phyloP scores from a whole-genome alignment of 78 protist species.

The Chrysochromulina parva region DNA sequence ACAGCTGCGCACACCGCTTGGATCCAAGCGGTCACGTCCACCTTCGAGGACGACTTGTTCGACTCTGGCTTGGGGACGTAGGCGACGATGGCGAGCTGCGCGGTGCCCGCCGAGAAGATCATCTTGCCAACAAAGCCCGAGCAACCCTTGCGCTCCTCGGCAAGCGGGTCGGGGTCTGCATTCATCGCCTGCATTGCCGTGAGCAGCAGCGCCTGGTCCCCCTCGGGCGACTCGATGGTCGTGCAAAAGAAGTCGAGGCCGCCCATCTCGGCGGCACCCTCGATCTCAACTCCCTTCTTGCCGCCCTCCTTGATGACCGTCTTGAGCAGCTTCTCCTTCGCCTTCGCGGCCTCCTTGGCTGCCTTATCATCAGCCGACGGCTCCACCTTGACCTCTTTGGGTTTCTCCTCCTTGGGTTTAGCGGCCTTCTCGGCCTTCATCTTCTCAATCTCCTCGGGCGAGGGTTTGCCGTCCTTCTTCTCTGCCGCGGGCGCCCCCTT shows the following conservation, averaged over 20 bases:
- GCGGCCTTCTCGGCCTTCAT: too few species aligned
- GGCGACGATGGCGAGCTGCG: background rate
- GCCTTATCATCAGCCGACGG: background rate
- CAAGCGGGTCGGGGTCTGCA: background rate
- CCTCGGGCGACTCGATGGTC: background rate
- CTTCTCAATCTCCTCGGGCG: too few species aligned
- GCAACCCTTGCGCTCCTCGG: conserved; percentile 30
- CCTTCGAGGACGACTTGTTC: background rate
- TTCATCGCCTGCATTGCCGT: background rate
- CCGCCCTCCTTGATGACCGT: conserved; percentile 7
- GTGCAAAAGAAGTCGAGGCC: conserved; percentile 19
- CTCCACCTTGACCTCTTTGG: background rate
- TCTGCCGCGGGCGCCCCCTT: too few species aligned
- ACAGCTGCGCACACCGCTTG: too few species aligned
- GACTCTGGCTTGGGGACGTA: background rate
- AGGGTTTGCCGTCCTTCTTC: background rate
- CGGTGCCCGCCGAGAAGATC: conserved; percentile 18
- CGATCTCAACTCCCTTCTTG: conserved; percentile 1
- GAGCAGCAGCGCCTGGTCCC: background rate
- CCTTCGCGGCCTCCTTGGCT: background rate
- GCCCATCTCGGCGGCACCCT: conserved; percentile 23
- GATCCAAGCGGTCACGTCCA: too few species aligned
- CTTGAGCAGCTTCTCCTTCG: background rate
- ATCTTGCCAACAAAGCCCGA: background rate
- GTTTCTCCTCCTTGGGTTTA: too few species aligned